Conservation (phyloP, 2,329 filamentous ascomycete species). For the Exophiala bonariae region DNA sequence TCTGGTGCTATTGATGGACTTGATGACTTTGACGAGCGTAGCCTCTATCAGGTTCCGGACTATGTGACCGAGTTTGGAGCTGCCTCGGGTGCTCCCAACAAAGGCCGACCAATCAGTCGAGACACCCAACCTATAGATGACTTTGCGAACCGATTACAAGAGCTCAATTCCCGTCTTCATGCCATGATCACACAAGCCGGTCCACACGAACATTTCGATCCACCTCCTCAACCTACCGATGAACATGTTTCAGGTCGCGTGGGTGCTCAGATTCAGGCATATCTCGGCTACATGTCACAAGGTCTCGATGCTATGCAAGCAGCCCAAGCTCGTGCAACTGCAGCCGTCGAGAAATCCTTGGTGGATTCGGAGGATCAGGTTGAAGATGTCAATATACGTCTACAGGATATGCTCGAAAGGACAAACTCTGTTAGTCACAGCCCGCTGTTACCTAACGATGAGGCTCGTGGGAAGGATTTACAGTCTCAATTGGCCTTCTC, state of each 20-base stretch:
- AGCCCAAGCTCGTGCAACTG: conserved; percentile 51
- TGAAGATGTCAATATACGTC: conserved; percentile 62
- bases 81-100: conserved; percentile 29
- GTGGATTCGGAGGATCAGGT: conserved; percentile 57
- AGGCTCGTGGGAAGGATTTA: conserved; percentile 56
- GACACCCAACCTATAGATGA: conserved; percentile 45
- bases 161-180: conserved; percentile 66
- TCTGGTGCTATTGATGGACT: conserved; percentile 54
- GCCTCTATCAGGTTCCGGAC: conserved; percentile 70
- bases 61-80: conserved; percentile 54
- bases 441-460: conserved; percentile 58
- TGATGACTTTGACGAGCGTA: conserved; percentile 73
- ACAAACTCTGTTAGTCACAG: conserved; percentile 44
- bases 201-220: conserved; percentile 36
- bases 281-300: conserved; percentile 71
- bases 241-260: conserved; percentile 27
- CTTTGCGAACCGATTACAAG: conserved; percentile 66
- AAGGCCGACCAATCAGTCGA: conserved; percentile 23
- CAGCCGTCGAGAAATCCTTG: conserved; percentile 31
- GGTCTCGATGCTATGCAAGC: conserved; percentile 62
- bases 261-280: conserved; percentile 38
- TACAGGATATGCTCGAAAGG: conserved; percentile 59
- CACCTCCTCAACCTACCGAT: conserved; percentile 35
- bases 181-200: conserved; percentile 60
- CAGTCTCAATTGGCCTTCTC: conserved; percentile 75